Evolutionary conservation across 805 yeast species (phyloP).

Genomic region (Pichia deserticola): DNA sequence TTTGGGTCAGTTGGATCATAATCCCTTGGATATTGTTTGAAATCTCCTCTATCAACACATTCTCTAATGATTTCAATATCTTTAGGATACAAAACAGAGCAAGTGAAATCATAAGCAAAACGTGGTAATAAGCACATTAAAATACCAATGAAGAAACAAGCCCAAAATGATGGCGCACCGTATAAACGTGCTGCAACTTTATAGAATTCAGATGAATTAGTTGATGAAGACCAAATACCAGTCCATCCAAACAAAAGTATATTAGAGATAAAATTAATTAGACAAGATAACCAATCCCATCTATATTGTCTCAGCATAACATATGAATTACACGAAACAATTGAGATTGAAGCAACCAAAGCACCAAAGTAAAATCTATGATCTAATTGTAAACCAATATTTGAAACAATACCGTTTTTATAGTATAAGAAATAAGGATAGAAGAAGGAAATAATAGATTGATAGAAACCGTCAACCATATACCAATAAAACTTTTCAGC

Average conservation of each 20-base stretch:
- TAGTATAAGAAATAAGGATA: constrained; percentile 57
- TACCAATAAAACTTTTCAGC: constrained; percentile 62
- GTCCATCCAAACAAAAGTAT: constrained; percentile 67
- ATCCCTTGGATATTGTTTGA: constrained; percentile 52
- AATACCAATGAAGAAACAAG: constrained; percentile 56
- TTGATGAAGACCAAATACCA: constrained; percentile 64
- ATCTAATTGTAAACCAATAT: constrained; percentile 44
- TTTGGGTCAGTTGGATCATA: constrained; percentile 81
- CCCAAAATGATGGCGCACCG: constrained; percentile 61
- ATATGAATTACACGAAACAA: constrained; percentile 58
- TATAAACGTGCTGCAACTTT: constrained; percentile 58
- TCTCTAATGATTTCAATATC: constrained; percentile 73
- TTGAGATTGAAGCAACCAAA: constrained; percentile 58
- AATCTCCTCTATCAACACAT: constrained; percentile 60
- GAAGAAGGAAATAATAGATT: constrained; percentile 63
- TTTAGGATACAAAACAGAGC: constrained; percentile 47
- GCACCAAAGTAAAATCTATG: constrained; percentile 72
- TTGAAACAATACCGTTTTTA: constrained; percentile 36
- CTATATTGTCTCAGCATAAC: constrained; percentile 61
- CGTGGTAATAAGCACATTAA: constrained; percentile 61
- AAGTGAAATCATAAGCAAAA: constrained; percentile 49
- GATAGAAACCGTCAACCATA: constrained; percentile 72
- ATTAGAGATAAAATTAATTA: constrained; percentile 51
- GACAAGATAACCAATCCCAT: constrained; percentile 71
- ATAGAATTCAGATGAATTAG: constrained; percentile 51